Percentiles rank a stretch among this genome's conserved stretches.
Evolutionary conservation across 306 rosid genomes (phyloP).

Genomic region (Fagus crenata): DNA sequence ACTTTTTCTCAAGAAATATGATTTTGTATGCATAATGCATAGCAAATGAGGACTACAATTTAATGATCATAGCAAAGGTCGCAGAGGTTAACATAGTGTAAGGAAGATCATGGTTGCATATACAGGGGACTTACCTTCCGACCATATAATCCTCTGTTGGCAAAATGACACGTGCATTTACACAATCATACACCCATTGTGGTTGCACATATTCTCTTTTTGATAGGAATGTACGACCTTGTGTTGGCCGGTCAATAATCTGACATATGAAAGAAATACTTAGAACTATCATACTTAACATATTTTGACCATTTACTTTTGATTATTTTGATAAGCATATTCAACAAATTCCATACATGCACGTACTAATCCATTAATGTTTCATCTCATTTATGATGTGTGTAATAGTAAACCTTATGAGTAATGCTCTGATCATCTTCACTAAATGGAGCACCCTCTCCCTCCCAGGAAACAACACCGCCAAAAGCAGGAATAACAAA

Average conservation of each 20-base stretch:
- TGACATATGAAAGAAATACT: constrained; percentile 39
- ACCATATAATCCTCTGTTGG: constrained; percentile 71
- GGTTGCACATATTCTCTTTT: constrained; percentile 88
- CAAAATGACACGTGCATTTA: constrained; percentile 73
- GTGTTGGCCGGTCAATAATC: constrained; percentile 84
- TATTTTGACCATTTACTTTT: neutral
- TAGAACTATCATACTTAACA: constrained; percentile 11
- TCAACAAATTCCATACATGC: neutral
- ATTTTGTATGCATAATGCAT: neutral
- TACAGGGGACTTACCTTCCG: constrained; percentile 62
- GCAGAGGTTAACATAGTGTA: neutral
- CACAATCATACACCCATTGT: constrained; percentile 88
- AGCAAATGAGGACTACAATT: neutral
- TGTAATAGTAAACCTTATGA: constrained; percentile 61
- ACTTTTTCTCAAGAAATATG: neutral
- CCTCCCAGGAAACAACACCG: constrained; percentile 91
- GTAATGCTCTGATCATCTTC: constrained; percentile 76
- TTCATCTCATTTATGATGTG: constrained; percentile 1
- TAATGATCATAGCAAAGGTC: neutral
- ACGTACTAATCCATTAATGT: neutral
- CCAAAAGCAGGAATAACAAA: constrained; percentile 92
- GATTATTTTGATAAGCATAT: too few species aligned
- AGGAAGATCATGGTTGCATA: neutral
- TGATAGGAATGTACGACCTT: constrained; percentile 62
- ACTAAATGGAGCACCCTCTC: constrained; percentile 78